Base-by-base conservation (phyloP, 805 yeast genomes). In the Wickerhamomyces strasburgensis region DNA sequence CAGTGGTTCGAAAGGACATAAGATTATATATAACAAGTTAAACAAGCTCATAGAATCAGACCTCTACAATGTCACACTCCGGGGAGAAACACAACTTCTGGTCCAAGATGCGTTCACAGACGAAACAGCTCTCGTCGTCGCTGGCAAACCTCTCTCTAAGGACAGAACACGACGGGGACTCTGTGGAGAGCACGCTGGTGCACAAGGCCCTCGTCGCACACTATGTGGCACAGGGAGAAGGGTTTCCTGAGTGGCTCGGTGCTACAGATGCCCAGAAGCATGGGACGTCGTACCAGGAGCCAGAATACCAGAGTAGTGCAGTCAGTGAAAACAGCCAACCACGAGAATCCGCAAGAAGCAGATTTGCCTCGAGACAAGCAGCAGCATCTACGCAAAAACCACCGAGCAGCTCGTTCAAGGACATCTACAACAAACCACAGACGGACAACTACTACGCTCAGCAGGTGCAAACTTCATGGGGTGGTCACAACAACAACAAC, bases 191-290 rank as follows among this genome's bases (percentile, higher is more conserved):
- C 14, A 54, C 58, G 11, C 24, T 54, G 11, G 39, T 54, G 6
- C 57, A 52, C 38, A 54, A 51, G 28, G 56, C 57, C 1, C 25
- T 54, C n/a, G 55, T 49, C 7, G 35, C 39, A 5, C 44, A 45
- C 27, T 54, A 47, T 27, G 27, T 38, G 6, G 25, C 30, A 15
- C 14, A 26, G 4, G 39, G 43, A 3, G 33, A 44, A 26, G 46
- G 44, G 0, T 54, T 39, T 19, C 58, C 58, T 1, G 47, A 48
- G 13, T 54, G 58, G 58, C 44, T 54, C 3, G 58, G 58, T n/a
- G 48, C 38, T 5, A 34, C 36, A 5, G 42, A 35, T 3, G 39
- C 43, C 19, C 35, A 38, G 15, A 29, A 11, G 15, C 31, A 21
- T 21, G 25, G 11, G 25, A 21, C n/a, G n/a, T n/a, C n/a, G 29